Conservation (phyloP, 106 monocot species). For the Allium fistulosum region DNA sequence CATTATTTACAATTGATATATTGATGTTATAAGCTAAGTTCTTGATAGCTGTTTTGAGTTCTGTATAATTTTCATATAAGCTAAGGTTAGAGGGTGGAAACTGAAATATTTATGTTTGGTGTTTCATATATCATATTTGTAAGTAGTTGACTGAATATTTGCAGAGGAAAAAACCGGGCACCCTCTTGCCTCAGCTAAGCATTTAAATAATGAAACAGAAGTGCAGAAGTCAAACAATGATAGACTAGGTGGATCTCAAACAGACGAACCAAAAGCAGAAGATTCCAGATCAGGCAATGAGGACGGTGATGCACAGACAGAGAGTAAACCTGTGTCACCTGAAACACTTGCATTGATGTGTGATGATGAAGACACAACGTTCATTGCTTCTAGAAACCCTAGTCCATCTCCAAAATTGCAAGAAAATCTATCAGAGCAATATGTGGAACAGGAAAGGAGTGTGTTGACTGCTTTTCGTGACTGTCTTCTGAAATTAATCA, state of each 20-base stretch:
- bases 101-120: no score
- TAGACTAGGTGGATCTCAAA: slow-evolving; percentile 6
- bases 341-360: slow-evolving; percentile 71
- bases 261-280: slow-evolving; percentile 16
- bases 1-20: no score
- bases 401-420: slow-evolving; percentile 10
- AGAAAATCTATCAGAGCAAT: slow-evolving; percentile 28
- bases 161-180: slow-evolving; percentile 10
- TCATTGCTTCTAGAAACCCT: slow-evolving; percentile 26
- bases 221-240: slow-evolving; percentile 17
- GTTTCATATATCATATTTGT: no score
- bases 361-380: slow-evolving; percentile 51
- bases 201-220: slow-evolving; percentile 8
- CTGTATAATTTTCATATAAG: no score
- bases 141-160: no score
- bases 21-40: no score
- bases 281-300: slow-evolving; percentile 16
- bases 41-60: no score
- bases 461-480: slow-evolving; percentile 49
- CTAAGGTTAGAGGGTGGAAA: no score
- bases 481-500: slow-evolving; percentile 39
- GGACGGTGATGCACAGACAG: slow-evolving; percentile 14
- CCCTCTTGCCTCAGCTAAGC: slow-evolving; percentile 16
- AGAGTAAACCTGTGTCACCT: slow-evolving; percentile 47
- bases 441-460: slow-evolving; percentile 52